phyloP scores from a whole-genome alignment of 352 stramenopile genomes.

The Pythium phragmiticola region DNA sequence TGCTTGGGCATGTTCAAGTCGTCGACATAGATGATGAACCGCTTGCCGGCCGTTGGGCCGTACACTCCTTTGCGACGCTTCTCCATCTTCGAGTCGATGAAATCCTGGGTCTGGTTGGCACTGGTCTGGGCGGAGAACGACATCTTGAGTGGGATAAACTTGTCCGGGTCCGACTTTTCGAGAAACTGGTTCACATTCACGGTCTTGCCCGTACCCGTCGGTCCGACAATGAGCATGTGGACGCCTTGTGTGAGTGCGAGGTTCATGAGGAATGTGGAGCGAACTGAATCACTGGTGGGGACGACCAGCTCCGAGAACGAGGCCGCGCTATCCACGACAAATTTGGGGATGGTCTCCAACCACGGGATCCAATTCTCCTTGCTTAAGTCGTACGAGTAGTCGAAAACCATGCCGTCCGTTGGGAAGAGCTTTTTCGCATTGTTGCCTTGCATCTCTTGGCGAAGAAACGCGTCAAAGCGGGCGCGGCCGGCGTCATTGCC shows the following conservation, averaged over 20 bases:
- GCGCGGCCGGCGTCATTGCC: constrained; percentile 84
- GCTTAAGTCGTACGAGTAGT: constrained; percentile 89
- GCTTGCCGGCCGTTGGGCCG: constrained; percentile 89
- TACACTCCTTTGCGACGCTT: constrained; percentile 93
- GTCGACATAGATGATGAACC: constrained; percentile 94
- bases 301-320: constrained; percentile 92
- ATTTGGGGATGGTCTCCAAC: constrained; percentile 91
- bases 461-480: constrained; percentile 89
- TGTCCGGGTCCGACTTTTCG: constrained; percentile 68
- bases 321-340: constrained; percentile 67
- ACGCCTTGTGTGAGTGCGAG: constrained; percentile 77
- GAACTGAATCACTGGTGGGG: constrained; percentile 90
- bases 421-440: constrained; percentile 35
- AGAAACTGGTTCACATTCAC: constrained; percentile 92
- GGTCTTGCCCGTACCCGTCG: constrained; percentile 94
- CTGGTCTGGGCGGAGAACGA: constrained; percentile 92
- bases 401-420: constrained; percentile 83
- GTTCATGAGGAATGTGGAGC: constrained; percentile 92
- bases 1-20: constrained; percentile 96
- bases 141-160: constrained; percentile 90
- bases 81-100: constrained; percentile 92
- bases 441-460: constrained; percentile 77
- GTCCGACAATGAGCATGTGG: constrained; percentile 93
- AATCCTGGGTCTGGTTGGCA: constrained; percentile 91
- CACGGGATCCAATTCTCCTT: constrained; percentile 90